Evolutionary conservation across 2,329 filamentous ascomycete genomes (phyloP).

Genomic region (Colletotrichum euphorbiae): DNA sequence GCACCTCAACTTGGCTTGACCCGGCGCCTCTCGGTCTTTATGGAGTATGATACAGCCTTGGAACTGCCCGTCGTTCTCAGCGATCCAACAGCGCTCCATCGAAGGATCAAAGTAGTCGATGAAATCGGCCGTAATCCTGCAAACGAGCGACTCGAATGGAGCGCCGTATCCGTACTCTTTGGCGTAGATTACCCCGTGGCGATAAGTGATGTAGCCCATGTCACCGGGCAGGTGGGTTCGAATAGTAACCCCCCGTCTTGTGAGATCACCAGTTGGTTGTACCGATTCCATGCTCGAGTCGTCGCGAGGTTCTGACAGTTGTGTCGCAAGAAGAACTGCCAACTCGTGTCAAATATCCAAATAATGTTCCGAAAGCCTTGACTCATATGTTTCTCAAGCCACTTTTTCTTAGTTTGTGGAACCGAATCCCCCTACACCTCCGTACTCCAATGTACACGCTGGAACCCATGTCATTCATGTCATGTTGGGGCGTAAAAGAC

Average conservation of each 20-base stretch:
- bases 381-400: background rate
- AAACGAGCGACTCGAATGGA: constrained; percentile 42
- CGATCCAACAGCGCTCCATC: constrained; percentile 47
- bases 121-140: constrained; percentile 44
- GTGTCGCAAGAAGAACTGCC: too few species aligned
- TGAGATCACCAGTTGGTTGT: background rate
- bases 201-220: constrained; percentile 44
- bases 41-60: constrained; percentile 44
- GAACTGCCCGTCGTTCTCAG: constrained; percentile 43
- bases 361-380: too few species aligned
- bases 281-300: background rate
- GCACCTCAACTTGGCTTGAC: constrained; percentile 43
- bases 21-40: constrained; percentile 33
- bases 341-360: too few species aligned
- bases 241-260: background rate
- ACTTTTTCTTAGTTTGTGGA: background rate
- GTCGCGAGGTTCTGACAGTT: too few species aligned
- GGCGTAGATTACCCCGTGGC: constrained; percentile 43
- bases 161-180: constrained; percentile 40
- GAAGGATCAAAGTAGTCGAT: constrained; percentile 42
- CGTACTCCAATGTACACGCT: background rate
- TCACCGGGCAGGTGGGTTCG: constrained; percentile 42
- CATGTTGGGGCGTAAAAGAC: background rate
- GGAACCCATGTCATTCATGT: background rate
- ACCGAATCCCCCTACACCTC: background rate